Percentiles rank a stretch among this genome's conserved stretches.
Evolutionary conservation across 192 early-diverging fungal genomes (phyloP).

Genomic region (Piromyces finnis): DNA sequence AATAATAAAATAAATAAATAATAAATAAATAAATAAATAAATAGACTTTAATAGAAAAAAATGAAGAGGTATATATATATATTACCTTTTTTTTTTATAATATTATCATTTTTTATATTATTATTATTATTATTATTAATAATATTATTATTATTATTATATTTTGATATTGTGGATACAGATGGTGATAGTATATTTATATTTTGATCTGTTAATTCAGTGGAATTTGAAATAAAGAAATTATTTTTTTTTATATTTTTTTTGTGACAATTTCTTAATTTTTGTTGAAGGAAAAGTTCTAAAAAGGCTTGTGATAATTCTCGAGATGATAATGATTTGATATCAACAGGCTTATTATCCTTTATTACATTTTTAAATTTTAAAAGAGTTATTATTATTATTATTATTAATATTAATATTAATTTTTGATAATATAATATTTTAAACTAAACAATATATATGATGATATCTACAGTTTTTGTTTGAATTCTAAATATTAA

Average conservation of each 20-base stretch:
- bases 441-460: too few species aligned
- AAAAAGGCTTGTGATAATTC: neutral
- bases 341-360: neutral
- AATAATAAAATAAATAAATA: too few species aligned
- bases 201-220: neutral
- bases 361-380: neutral
- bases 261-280: neutral
- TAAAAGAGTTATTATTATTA: neutral
- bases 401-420: too few species aligned
- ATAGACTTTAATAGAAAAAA: too few species aligned
- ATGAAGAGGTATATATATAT: too few species aligned
- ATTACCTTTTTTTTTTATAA: neutral
- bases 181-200: neutral
- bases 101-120: neutral
- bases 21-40: too few species aligned
- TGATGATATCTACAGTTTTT: neutral
- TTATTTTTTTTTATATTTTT: neutral
- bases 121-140: too few species aligned
- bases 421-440: too few species aligned
- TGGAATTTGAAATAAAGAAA: neutral
- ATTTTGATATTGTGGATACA: neutral
- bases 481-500: neutral
- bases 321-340: neutral
- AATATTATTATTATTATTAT: neutral
- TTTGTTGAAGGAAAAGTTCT: neutral